These are phyloP conservation scores for Phytopythium boreale DNA, from an alignment of 352 stramenopile species.

Conservation along the genomic window DNA sequence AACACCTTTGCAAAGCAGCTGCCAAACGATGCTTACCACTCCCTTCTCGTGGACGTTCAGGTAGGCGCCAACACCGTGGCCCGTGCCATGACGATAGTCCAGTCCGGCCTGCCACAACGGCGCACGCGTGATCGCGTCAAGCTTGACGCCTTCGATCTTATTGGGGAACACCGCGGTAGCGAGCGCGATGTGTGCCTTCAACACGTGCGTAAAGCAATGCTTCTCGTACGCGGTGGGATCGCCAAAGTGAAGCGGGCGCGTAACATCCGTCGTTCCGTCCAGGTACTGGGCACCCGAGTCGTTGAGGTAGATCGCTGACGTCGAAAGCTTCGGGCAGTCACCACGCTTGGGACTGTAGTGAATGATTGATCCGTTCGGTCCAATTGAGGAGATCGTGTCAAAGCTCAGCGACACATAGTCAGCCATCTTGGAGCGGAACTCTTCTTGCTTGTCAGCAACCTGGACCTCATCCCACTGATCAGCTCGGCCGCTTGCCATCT, in stretches of 20 bases:
- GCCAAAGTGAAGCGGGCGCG: slow-evolving; percentile 97
- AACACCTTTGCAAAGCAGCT: neutral
- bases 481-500: slow-evolving; percentile 47
- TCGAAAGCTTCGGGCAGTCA: slow-evolving; percentile 85
- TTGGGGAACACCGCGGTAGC: slow-evolving; percentile 84
- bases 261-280: slow-evolving; percentile 99
- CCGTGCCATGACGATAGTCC: slow-evolving; percentile 98
- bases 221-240: slow-evolving; percentile 90
- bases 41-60: slow-evolving; percentile 97
- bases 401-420: slow-evolving; percentile 95
- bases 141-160: slow-evolving; percentile 92
- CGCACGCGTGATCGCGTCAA: slow-evolving; percentile 96
- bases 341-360: slow-evolving; percentile 89
- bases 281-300: slow-evolving; percentile 99
- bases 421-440: slow-evolving; percentile 80
- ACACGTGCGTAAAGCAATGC: slow-evolving; percentile 95
- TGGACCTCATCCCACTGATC: slow-evolving; percentile 75
- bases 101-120: slow-evolving; percentile 93
- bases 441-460: slow-evolving; percentile 91
- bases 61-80: slow-evolving; percentile 96
- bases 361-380: slow-evolving; percentile 97
- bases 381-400: slow-evolving; percentile 97
- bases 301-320: slow-evolving; percentile 96
- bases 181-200: slow-evolving; percentile 97
- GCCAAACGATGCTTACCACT: slow-evolving; percentile 36